A percentile compares a stretch with the other conserved stretches of the same genome.
These are phyloP conservation scores for Sphenostylis stenocarpa DNA, from an alignment of 306 rosid genomes.

Conservation along the genomic window DNA sequence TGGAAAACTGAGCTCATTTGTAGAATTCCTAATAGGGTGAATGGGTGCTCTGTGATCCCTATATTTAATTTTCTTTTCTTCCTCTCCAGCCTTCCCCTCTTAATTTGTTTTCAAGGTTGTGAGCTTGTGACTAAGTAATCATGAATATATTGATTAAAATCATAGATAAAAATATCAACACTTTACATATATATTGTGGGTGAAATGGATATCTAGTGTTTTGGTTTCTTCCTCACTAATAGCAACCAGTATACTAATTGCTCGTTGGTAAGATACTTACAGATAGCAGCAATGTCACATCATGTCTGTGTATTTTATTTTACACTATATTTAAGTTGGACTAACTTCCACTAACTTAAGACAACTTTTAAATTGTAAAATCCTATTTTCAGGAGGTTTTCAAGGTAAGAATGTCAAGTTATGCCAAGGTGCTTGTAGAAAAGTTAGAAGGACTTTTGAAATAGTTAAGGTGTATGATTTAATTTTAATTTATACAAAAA, in stretches of 20 bases:
- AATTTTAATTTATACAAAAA: background rate
- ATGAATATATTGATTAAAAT: background rate
- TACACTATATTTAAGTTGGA: background rate
- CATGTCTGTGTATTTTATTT: slow-evolving; percentile 2
- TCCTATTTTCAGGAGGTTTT: background rate
- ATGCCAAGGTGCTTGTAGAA: background rate
- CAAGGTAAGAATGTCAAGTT: background rate
- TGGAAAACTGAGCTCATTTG: background rate
- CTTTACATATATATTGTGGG: background rate
- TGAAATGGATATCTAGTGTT: background rate
- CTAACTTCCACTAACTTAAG: background rate
- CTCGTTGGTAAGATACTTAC: slow-evolving; percentile 12
- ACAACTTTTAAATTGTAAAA: background rate
- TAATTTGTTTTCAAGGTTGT: background rate
- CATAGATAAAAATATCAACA: background rate
- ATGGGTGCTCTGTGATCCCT: slow-evolving; percentile 13
- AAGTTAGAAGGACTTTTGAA: background rate
- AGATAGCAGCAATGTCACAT: background rate
- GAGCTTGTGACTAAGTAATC: background rate
- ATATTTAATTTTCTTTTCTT: background rate
- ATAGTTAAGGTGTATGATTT: background rate
- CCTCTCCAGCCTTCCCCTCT: background rate
- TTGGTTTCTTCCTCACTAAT: background rate
- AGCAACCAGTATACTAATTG: background rate
- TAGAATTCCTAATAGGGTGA: background rate